Evolutionary conservation across 495 filamentous ascomycete species (phyloP), one percentile per base, ranked within the genome.

Genomic region (Talaromyces nanjingensis): DNA sequence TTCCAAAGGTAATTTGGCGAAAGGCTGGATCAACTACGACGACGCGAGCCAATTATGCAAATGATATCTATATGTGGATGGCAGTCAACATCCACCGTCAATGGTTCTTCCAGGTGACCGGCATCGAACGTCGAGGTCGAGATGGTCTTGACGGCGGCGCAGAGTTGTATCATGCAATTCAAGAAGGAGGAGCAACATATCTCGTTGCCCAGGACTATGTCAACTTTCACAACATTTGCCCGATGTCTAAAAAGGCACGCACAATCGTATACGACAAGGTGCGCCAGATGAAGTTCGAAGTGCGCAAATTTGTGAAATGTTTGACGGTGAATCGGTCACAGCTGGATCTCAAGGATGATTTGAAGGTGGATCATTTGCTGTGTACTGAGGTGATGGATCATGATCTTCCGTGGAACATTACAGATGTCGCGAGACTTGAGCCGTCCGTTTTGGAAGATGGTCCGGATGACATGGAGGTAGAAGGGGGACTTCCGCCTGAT

Each of bases 201-300:
- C 45, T 76, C 7, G 59, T 65, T 16, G 62, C 42, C 7, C 63
- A 65, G 4, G 57, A 63, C 1, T 65, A 54, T 6, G 55, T 68
- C 18, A 54, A 53, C 29, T 72, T 75, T 58, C 59, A 71, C 63
- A 39, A 34, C 1, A 55, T 34, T 11, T 74, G 74, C 55, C 47
- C 63, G 3, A 68, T 72, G 70, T 66, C 57, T 24, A 5, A 53
- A 0, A 69, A 71, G 54, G 72, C 69, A 6, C 71, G 66, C 7
- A 69, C 71, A 8, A 65, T 70, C 20, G 12, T 71, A 0, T 75
- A 80, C 24, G 75, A 73, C n/a, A 78, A 74, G 57, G 68, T 89
- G 11, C 79, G 76, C 14, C 72, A 79, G 52, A 74, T 82, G 60
- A 77, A 81, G 18, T 76, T 66, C 1, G 63, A 59, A 6, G 56